Percentiles rank a stretch among this genome's conserved stretches.
phyloP scores from a whole-genome alignment of 441 rosid genomes.

The Adansonia gregorii region DNA sequence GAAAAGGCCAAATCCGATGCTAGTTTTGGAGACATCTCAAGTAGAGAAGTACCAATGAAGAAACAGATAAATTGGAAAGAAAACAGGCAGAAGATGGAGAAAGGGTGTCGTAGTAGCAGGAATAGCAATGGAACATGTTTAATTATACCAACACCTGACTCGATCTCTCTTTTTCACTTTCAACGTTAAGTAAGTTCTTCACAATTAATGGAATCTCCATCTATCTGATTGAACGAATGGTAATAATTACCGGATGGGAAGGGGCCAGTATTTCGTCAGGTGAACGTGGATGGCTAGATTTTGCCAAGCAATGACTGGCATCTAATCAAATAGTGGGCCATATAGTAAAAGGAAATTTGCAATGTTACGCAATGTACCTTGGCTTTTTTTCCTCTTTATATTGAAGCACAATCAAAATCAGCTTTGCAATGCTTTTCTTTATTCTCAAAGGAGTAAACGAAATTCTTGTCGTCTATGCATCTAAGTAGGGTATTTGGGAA shows the following conservation, averaged over 20 bases:
- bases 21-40: background rate
- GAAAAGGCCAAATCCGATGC: conserved; percentile 22
- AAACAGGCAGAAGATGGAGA: background rate
- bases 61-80: background rate
- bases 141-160: no score
- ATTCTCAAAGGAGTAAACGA: no score
- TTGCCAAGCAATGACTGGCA: background rate
- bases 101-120: no score
- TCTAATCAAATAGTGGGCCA: background rate
- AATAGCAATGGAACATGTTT: no score
- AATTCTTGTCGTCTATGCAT: background rate
- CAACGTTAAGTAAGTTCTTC: no score
- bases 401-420: background rate
- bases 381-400: no score
- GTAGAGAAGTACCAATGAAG: background rate
- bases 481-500: background rate
- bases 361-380: no score
- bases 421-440: background rate
- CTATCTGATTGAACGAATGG: background rate
- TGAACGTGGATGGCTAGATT: background rate
- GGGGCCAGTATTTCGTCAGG: background rate
- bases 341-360: background rate
- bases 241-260: background rate
- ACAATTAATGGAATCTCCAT: no score
- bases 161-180: no score